Evolutionary conservation across 305 asterid genomes (phyloP).

Genomic region (Fraxinus velutina): DNA sequence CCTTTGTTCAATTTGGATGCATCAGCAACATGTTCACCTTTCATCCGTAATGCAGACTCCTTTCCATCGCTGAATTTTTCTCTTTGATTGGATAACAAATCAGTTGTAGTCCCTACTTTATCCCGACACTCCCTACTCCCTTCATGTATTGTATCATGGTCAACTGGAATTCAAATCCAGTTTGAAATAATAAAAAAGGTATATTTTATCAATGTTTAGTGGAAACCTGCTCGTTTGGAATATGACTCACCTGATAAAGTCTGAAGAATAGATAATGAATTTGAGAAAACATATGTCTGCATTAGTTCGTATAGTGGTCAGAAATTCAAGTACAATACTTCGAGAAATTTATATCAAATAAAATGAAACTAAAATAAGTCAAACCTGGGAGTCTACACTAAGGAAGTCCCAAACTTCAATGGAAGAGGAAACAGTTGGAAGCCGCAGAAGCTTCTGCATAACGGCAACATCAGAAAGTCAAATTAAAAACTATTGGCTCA

Average conservation of each 20-base stretch:
- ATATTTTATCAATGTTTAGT: neutral
- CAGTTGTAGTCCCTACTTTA: conserved; percentile 29
- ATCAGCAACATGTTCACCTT: conserved; percentile 31
- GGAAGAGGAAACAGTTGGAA: conserved; percentile 79
- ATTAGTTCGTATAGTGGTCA: conserved; percentile 20
- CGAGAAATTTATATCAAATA: neutral
- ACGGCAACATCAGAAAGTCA: conserved; percentile 9
- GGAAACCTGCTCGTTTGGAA: conserved; percentile 24
- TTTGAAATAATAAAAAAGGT: conserved; percentile 21
- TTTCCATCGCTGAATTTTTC: conserved; percentile 16
- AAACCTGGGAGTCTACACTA: conserved; percentile 97
- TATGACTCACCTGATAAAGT: conserved; percentile 68
- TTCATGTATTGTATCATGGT: conserved; percentile 41
- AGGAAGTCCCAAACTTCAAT: conserved; percentile 99
- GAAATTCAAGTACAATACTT: conserved; percentile 20
- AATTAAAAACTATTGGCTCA: neutral
- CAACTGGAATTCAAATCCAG: conserved; percentile 46
- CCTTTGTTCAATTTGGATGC: conserved; percentile 44
- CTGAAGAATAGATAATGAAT: conserved; percentile 78
- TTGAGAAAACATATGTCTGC: conserved; percentile 91
- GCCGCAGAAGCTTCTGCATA: conserved; percentile 84
- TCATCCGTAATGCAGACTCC: neutral
- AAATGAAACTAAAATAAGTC: conserved; percentile 25
- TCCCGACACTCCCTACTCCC: conserved; percentile 47
- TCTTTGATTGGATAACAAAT: conserved; percentile 39